Percentiles rank a stretch among this genome's conserved stretches.
Evolutionary conservation across 345 rosid genomes (phyloP).

Genomic region (Dimocarpus longan): DNA sequence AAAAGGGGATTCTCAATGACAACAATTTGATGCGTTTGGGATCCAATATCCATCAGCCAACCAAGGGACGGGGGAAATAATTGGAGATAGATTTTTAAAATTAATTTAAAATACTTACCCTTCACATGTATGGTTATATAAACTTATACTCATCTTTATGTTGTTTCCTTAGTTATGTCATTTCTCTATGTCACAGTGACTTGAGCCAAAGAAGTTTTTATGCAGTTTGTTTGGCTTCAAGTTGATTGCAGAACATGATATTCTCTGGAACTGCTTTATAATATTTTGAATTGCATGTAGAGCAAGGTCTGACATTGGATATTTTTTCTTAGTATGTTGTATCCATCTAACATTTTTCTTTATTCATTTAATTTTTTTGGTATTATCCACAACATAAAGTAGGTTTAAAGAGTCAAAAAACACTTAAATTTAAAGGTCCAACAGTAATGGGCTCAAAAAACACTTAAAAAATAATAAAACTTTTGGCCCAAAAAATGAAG

Average conservation of each 20-base stretch:
- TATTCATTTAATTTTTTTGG: no score
- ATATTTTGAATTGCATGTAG: slow-evolving; percentile 59
- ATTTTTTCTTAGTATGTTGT: no score
- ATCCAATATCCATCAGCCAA: not conserved
- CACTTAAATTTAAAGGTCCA: no score
- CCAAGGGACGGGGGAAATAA: not conserved
- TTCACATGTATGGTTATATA: not conserved
- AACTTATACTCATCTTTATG: not conserved
- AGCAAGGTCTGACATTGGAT: slow-evolving; percentile 97
- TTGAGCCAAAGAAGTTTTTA: not conserved
- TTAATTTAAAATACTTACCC: not conserved
- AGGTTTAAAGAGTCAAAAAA: no score
- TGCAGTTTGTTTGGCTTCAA: not conserved
- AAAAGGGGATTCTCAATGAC: not conserved
- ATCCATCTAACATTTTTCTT: no score
- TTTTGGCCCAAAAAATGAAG: no score
- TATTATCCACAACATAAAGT: no score
- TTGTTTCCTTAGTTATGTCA: not conserved
- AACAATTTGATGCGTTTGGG: not conserved
- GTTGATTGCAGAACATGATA: slow-evolving; percentile 9
- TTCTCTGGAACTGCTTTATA: slow-evolving; percentile 9
- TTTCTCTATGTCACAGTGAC: not conserved
- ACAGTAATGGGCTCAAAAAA: no score
- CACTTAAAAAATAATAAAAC: no score
- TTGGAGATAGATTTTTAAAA: not conserved